Conservation (phyloP, 805 yeast genomes). For the Wickerhamomyces sydowiorum region DNA sequence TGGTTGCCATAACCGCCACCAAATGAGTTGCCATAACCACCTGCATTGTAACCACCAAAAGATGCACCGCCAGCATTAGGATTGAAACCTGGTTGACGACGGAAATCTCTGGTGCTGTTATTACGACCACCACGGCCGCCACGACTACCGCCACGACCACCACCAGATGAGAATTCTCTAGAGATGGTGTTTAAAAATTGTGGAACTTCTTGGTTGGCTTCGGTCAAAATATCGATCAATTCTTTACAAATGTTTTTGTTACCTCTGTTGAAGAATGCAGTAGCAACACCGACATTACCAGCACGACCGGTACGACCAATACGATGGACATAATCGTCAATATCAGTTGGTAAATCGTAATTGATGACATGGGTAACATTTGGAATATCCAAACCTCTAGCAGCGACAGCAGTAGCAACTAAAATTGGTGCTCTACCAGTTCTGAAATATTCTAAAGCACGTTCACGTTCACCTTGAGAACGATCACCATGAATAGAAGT, state of each 20-base stretch:
- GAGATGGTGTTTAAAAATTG: constrained; percentile 73
- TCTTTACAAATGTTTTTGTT: constrained; percentile 88
- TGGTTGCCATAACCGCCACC: constrained; percentile 18
- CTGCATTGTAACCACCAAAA: constrained; percentile 4
- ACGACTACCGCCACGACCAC: constrained; percentile 55
- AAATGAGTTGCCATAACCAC: constrained; percentile 6
- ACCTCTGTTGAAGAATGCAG: constrained; percentile 96
- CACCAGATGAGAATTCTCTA: constrained; percentile 62
- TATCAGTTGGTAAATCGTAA: constrained; percentile 94
- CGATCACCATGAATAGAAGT: constrained; percentile 99
- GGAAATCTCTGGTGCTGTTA: constrained; percentile 43
- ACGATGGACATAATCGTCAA: constrained; percentile 98
- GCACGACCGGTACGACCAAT: constrained; percentile 99
- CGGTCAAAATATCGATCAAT: constrained; percentile 77
- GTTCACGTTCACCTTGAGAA: constrained; percentile 95
- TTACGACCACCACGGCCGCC: constrained; percentile 41
- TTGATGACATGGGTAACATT: constrained; percentile 97
- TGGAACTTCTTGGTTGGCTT: constrained; percentile 98
- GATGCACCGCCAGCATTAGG: constrained; percentile 20
- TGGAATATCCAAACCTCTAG: constrained; percentile 99
- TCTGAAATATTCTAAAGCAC: constrained; percentile 92
- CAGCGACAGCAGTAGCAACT: constrained; percentile 99
- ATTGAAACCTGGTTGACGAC: constrained; percentile 32
- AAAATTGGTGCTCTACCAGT: constrained; percentile 86
- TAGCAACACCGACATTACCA: constrained; percentile 97